These are phyloP conservation scores for Coniophora puteana DNA, from an alignment of 1,284 basidiomycete species.

Conservation along the genomic window DNA sequence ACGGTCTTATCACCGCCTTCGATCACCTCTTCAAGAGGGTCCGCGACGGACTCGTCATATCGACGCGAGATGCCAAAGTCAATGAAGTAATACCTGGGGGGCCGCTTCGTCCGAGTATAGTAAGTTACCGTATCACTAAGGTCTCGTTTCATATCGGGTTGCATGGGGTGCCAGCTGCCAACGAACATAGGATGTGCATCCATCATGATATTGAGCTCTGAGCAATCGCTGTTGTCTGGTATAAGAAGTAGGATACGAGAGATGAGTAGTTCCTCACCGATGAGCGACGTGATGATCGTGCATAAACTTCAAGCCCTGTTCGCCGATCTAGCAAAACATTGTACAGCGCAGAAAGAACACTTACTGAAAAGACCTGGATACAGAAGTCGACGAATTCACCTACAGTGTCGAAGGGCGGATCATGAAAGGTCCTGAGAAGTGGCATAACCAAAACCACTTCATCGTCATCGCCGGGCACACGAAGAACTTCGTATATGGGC, in stretches of 20 bases:
- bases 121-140: neutral
- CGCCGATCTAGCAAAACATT: constrained; percentile 3
- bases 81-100: constrained; percentile 3
- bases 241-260: neutral
- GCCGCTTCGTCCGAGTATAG: neutral
- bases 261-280: constrained; percentile 20
- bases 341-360: neutral
- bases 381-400: constrained; percentile 32
- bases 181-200: constrained; percentile 28
- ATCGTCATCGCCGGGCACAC: constrained; percentile 11
- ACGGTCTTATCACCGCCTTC: constrained; percentile 30
- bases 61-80: constrained; percentile 34
- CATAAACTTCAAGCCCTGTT: constrained; percentile 35
- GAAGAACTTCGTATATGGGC: constrained; percentile 28
- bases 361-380: constrained; percentile 33
- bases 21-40: constrained; percentile 21
- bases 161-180: neutral
- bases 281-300: constrained; percentile 35
- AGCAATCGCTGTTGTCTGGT: constrained; percentile 33
- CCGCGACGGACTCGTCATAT: constrained; percentile 18
- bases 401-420: constrained; percentile 28
- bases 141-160: neutral
- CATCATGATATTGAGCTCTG: constrained; percentile 37
- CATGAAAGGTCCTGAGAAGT: constrained; percentile 20
- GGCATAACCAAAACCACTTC: constrained; percentile 28